phyloP scores from a whole-genome alignment of 2,329 filamentous ascomycete species.

The Mycogone perniciosa region DNA sequence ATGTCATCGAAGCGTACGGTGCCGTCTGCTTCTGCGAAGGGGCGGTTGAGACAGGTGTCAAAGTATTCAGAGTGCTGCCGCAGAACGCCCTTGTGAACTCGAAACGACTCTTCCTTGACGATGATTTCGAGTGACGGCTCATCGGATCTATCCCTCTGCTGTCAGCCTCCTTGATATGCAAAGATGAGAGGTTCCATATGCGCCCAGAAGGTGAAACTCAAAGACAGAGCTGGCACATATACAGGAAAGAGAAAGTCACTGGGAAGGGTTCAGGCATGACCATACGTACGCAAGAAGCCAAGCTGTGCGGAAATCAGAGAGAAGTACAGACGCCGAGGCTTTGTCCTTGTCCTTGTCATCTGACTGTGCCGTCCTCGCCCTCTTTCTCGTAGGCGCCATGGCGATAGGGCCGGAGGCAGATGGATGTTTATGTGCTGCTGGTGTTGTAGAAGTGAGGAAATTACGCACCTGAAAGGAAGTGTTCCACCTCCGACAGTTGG shows the following conservation, averaged over 20 bases:
- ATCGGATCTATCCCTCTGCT: slow-evolving; percentile 17
- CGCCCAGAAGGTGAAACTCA: neutral
- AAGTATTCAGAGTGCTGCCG: slow-evolving; percentile 31
- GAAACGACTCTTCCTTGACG: slow-evolving; percentile 24
- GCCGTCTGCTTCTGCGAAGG: slow-evolving; percentile 24
- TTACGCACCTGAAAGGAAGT: neutral
- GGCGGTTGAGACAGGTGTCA: slow-evolving; percentile 21
- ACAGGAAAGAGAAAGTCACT: neutral
- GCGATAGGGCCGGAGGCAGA: neutral
- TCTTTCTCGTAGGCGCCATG: slow-evolving; percentile 24
- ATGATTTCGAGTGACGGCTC: slow-evolving; percentile 26
- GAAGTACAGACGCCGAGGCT: slow-evolving; percentile 19
- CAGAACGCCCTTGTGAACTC: slow-evolving; percentile 25
- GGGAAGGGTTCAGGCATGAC: neutral
- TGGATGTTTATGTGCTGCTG: neutral
- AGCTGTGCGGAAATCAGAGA: slow-evolving; percentile 26
- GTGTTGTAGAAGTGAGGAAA: neutral
- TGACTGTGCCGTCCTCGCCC: slow-evolving; percentile 14
- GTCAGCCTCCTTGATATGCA: neutral
- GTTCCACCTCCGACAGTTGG: neutral
- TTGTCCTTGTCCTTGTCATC: slow-evolving; percentile 6
- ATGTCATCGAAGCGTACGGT: slow-evolving; percentile 27
- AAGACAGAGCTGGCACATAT: neutral
- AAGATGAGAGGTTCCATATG: neutral
- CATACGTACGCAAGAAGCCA: slow-evolving; percentile 30